A percentile compares a stretch with the other conserved stretches of the same genome.
Evolutionary conservation across 805 yeast species (phyloP).

Genomic region (Groenewaldozyma salmanticensis): DNA sequence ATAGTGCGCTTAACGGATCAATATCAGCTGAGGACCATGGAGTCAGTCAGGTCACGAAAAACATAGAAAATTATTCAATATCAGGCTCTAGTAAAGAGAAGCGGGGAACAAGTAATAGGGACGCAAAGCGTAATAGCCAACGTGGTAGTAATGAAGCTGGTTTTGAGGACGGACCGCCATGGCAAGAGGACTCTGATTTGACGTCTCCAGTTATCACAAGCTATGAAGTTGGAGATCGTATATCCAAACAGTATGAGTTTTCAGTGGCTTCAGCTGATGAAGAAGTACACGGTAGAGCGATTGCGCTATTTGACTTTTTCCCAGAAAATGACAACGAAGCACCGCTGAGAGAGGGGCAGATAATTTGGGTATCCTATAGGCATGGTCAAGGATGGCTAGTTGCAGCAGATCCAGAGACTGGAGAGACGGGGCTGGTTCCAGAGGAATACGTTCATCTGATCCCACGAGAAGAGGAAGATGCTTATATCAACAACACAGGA

Average conservation of each 20-base stretch:
- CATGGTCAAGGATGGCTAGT: conserved; percentile 99
- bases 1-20: too few relatives aligned
- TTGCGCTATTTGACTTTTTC: conserved; percentile 79
- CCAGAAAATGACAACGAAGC: conserved; percentile 96
- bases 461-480: conserved; percentile 14
- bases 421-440: conserved; percentile 87
- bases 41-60: conserved; percentile 3
- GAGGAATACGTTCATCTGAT: conserved; percentile 72
- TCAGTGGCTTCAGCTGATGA: conserved; percentile 23
- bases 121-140: too few relatives aligned
- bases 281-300: conserved; percentile 53
- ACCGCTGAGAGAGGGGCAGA: conserved; percentile 66
- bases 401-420: conserved; percentile 65
- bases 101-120: too few relatives aligned
- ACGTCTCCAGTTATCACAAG: conserved; percentile 20
- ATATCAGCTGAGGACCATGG: too few relatives aligned
- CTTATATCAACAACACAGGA: not conserved
- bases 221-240: conserved; percentile 17
- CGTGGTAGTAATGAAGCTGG: too few relatives aligned
- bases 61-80: too few relatives aligned
- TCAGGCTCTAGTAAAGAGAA: too few relatives aligned
- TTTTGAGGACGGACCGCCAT: conserved; percentile 28
- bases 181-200: conserved; percentile 28
- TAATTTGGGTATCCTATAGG: conserved; percentile 74
- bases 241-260: conserved; percentile 18